Percentiles rank a stretch among this genome's conserved stretches.
These are phyloP conservation scores for Solanum acaule DNA, from an alignment of 257 asterid genomes.

Conservation along the genomic window DNA sequence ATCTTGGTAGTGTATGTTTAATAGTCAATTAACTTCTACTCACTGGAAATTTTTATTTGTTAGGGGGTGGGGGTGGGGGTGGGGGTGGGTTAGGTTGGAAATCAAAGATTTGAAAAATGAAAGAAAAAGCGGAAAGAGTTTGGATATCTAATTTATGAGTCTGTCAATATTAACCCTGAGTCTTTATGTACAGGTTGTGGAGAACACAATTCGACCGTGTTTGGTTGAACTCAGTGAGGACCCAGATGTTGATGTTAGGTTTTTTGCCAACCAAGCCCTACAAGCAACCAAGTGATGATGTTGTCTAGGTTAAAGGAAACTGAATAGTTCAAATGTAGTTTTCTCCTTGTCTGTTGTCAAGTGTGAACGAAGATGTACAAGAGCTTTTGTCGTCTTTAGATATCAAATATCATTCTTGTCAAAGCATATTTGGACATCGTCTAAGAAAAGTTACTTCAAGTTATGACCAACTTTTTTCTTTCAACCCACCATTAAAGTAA, in stretches of 20 bases:
- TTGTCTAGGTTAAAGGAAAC: slow-evolving; percentile 43
- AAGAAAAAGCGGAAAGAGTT: background rate
- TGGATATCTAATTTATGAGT: background rate
- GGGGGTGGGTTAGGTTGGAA: background rate
- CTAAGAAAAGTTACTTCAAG: background rate
- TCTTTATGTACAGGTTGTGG: slow-evolving; percentile 53
- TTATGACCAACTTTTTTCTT: background rate
- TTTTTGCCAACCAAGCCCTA: slow-evolving; percentile 75
- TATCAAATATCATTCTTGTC: background rate
- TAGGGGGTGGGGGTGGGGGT: too few relatives aligned
- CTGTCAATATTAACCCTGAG: background rate
- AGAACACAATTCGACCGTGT: slow-evolving; percentile 64
- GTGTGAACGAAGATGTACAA: background rate
- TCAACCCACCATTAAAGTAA: background rate
- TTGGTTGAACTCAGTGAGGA: slow-evolving; percentile 84
- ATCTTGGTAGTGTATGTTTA: background rate
- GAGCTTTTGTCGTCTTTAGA: background rate
- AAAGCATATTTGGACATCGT: background rate
- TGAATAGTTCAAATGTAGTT: background rate
- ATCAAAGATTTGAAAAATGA: background rate
- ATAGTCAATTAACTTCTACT: background rate
- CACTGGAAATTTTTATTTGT: background rate
- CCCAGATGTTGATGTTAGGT: slow-evolving; percentile 90
- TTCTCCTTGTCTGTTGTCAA: background rate
- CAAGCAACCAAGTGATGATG: slow-evolving; percentile 65